Evolutionary conservation across 2,329 filamentous ascomycete species (phyloP).

Genomic region (Pseudogymnoascus sp.): DNA sequence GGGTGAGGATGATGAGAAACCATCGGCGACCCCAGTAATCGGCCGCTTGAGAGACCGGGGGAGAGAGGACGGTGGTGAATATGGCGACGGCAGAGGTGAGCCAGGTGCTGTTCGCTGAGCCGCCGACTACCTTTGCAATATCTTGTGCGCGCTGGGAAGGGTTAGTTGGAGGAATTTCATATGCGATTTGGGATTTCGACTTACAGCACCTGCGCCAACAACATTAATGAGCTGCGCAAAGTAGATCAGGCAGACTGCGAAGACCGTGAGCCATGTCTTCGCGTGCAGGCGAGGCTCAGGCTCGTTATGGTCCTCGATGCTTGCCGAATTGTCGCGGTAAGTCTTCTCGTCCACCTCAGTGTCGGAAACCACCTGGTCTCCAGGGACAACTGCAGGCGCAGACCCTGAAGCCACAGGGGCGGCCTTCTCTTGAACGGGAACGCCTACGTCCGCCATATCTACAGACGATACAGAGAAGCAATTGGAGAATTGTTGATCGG

Average conservation of each 20-base stretch:
- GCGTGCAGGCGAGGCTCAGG: slow-evolving; percentile 25
- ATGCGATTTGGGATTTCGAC: neutral
- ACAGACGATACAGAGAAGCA: neutral
- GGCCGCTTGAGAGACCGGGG: slow-evolving; percentile 33
- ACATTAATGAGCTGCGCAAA: slow-evolving; percentile 30
- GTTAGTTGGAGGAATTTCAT: neutral
- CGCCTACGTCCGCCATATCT: neutral
- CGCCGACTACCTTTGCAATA: slow-evolving; percentile 11
- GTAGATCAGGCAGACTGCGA: slow-evolving; percentile 31
- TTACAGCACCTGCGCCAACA: slow-evolving; percentile 24
- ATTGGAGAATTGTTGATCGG: neutral
- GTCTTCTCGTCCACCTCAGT: neutral
- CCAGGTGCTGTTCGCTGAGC: slow-evolving; percentile 23
- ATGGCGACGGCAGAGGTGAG: slow-evolving; percentile 31
- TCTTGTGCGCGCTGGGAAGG: slow-evolving; percentile 5
- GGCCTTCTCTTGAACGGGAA: neutral
- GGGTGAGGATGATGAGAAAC: slow-evolving; percentile 32
- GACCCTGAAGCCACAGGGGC: neutral
- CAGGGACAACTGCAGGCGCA: neutral
- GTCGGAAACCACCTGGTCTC: neutral
- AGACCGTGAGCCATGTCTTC: slow-evolving; percentile 31
- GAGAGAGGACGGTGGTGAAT: slow-evolving; percentile 30
- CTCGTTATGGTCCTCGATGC: slow-evolving; percentile 12
- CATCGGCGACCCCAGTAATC: slow-evolving; percentile 37
- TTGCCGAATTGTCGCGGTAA: neutral